These are phyloP conservation scores for Solanum pennellii DNA, from an alignment of 257 asterid genomes.

Conservation along the genomic window DNA sequence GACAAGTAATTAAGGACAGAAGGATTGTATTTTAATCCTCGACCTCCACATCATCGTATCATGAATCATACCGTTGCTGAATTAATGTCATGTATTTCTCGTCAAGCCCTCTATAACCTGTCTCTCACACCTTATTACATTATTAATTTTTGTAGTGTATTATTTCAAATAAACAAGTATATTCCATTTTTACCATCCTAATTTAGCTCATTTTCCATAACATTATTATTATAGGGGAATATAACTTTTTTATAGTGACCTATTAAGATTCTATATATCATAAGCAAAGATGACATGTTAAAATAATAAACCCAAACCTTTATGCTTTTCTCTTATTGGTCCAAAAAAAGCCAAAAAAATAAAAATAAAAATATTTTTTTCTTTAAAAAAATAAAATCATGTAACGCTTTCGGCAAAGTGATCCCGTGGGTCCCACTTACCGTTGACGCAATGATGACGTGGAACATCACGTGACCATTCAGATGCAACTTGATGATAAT, in stretches of 20 bases:
- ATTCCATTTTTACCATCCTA: not conserved
- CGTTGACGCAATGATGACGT: not conserved
- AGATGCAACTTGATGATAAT: constrained; percentile 3
- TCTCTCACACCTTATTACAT: not conserved
- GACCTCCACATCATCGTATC: not conserved
- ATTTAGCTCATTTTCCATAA: not conserved
- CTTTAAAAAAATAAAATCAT: not conserved
- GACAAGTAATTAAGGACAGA: no score
- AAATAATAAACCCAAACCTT: not conserved
- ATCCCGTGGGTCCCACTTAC: not conserved
- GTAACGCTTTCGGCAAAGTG: not conserved
- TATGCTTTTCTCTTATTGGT: not conserved
- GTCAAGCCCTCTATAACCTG: not conserved
- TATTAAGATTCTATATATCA: not conserved
- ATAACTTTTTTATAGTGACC: not conserved
- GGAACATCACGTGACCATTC: not conserved
- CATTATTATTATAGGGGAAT: not conserved
- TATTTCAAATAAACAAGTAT: not conserved
- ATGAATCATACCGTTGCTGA: not conserved
- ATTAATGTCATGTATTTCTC: not conserved
- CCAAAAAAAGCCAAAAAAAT: not conserved
- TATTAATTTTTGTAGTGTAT: no score
- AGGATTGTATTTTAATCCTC: no score
- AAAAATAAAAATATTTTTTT: no score
- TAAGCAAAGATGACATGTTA: not conserved